Percentiles rank a stretch among this genome's conserved stretches.
Evolutionary conservation across 805 yeast genomes (phyloP).

Genomic region (Candida qinlingensis): DNA sequence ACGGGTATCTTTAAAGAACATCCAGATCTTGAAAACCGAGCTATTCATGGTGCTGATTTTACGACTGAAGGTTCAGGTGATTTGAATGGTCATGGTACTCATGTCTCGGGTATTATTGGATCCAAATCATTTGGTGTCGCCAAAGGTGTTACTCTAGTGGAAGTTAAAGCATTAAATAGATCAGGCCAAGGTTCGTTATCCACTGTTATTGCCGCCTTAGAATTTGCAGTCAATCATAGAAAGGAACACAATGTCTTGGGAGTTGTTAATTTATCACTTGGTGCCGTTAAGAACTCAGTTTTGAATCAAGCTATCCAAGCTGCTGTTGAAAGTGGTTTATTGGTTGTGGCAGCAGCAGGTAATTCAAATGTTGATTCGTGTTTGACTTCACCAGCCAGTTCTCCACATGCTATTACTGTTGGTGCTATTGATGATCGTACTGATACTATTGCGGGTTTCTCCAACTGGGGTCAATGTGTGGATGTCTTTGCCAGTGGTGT

Average conservation of each 20-base stretch:
- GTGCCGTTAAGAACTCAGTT: constrained; percentile 61
- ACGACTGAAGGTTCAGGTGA: constrained; percentile 58
- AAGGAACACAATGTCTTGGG: constrained; percentile 35
- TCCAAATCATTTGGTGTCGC: constrained; percentile 82
- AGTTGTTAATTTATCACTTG: constrained; percentile 77
- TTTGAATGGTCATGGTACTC: constrained; percentile 86
- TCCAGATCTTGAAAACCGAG: constrained; percentile 62
- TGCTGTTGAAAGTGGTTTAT: constrained; percentile 66
- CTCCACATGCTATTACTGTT: constrained; percentile 65
- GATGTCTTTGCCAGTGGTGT: constrained; percentile 84
- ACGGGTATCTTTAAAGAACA: constrained; percentile 68
- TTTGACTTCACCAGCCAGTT: constrained; percentile 79
- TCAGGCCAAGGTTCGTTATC: constrained; percentile 69
- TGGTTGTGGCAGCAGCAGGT: constrained; percentile 83
- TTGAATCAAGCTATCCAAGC: constrained; percentile 74
- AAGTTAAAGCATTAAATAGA: constrained; percentile 66
- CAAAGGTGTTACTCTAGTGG: constrained; percentile 58
- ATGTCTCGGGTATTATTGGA: constrained; percentile 86
- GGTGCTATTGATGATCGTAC: constrained; percentile 81
- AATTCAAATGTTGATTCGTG: constrained; percentile 78
- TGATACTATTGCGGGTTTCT: constrained; percentile 68
- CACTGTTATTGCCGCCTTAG: constrained; percentile 60
- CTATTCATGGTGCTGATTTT: constrained; percentile 52
- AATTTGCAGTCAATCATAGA: constrained; percentile 61
- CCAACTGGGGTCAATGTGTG: constrained; percentile 94